phyloP scores from a whole-genome alignment of 805 yeast species.

The Ogataea trehalophila region DNA sequence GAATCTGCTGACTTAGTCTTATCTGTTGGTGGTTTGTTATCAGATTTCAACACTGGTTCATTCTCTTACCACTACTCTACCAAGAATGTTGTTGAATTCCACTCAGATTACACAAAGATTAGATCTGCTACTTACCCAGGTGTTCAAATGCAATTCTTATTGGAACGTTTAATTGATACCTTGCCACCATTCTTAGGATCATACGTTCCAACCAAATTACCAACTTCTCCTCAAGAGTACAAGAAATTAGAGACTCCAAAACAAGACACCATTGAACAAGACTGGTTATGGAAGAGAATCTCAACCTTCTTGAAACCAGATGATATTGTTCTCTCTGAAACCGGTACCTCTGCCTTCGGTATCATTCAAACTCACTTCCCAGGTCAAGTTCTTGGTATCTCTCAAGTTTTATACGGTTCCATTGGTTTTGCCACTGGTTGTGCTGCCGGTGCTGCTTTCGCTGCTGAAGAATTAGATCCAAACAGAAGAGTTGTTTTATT shows the following conservation, averaged over 20 bases:
- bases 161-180: constrained; percentile 35
- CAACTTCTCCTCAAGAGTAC: constrained; percentile 30
- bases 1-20: constrained; percentile 65
- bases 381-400: constrained; percentile 52
- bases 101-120: constrained; percentile 62
- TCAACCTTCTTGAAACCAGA: constrained; percentile 56
- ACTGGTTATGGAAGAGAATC: constrained; percentile 59
- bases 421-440: constrained; percentile 64
- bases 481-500: constrained; percentile 54
- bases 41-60: constrained; percentile 83
- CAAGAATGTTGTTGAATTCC: constrained; percentile 66
- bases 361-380: constrained; percentile 60
- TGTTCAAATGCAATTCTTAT: constrained; percentile 56
- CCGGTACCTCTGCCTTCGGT: constrained; percentile 67
- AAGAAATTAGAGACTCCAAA: constrained; percentile 12
- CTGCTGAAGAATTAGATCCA: constrained; percentile 56
- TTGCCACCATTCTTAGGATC: constrained; percentile 5
- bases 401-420: constrained; percentile 65
- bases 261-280: constrained; percentile 39
- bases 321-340: constrained; percentile 58
- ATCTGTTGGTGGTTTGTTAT: constrained; percentile 70
- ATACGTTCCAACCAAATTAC: constrained; percentile 51
- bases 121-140: constrained; percentile 65
- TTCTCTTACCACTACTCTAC: constrained; percentile 66
- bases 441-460: constrained; percentile 55